Evolutionary conservation across 1,284 basidiomycete species (phyloP), one percentile per base, ranked within the genome.

Genomic region (Cryptococcus jaspeensis): DNA sequence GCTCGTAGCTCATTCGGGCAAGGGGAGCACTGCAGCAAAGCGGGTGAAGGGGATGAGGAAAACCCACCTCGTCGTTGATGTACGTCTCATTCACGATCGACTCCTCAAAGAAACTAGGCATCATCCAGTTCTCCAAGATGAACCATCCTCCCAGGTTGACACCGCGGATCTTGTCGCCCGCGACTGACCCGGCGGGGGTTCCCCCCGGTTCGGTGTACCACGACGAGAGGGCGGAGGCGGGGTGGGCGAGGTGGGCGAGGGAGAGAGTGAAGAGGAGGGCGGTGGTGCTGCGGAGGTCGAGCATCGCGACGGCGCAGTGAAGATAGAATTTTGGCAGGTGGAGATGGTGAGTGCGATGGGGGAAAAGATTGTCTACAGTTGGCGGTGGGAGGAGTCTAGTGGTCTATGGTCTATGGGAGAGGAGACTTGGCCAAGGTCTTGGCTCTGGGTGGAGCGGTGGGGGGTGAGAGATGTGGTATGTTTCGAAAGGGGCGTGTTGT

Each of bases 141-240:
- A 70, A 66, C 70, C 71, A 73, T 47, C 70, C 71, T 40, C 73
- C 73, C n/a, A 74, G 58, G 46, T 74, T 74, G 16, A 73, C 71
- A 13, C 70, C 73, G 46, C 70, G 55, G 46, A 73, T 56, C 48
- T 72, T 72, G 28, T 71, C 70, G 12, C 69, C 68, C 2, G 56
- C 55, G 0, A 53, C 53, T 9, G 65, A 66, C 9, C 67, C 67
- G 0, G 64, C 63, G 8, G 69, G 69, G 5, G 50, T 56, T 6
- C 64, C 62, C 28, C 69, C 69, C 7, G 69, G 69, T 48, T 53
- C 60, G 13, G 69, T 71, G 53, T 69, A 69, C 69, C 69, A 71
- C 52, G 63, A 64, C 41, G 60, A 61, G 20, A 69, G 55, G 38
- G 63, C 62, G 3, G 44, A 50, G n/a, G 51, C 37, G 35, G 52